These are phyloP conservation scores for Panicum hallii DNA, from an alignment of 202 grass and related monocot species.

Conservation along the genomic window DNA sequence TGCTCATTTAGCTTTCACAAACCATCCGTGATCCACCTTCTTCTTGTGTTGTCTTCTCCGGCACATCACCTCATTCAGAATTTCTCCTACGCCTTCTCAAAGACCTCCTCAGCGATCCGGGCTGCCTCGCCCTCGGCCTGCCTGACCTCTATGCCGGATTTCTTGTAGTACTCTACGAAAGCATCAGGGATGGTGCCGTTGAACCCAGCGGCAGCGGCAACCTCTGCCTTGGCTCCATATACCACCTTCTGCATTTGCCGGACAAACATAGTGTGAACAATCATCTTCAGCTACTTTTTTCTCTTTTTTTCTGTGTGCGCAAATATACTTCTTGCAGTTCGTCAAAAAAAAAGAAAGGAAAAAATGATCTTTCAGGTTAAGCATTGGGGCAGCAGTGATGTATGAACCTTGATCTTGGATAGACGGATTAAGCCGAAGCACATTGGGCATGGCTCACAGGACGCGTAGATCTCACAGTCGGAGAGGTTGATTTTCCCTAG, in stretches of 20 bases:
- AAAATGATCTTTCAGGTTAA: neutral
- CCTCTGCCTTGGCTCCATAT: conserved; percentile 84
- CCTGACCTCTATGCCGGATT: conserved; percentile 75
- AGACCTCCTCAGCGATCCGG: conserved; percentile 75
- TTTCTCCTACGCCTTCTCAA: conserved; percentile 75
- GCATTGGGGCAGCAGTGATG: neutral
- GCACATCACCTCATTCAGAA: conserved; percentile 57
- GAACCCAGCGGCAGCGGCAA: conserved; percentile 67
- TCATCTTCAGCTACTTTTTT: neutral
- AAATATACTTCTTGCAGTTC: neutral
- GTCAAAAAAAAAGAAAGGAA: neutral
- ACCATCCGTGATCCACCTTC: neutral
- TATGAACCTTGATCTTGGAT: conserved; percentile 76
- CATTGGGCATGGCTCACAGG: conserved; percentile 90
- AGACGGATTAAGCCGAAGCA: conserved; percentile 80
- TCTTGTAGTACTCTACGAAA: conserved; percentile 76
- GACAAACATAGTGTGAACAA: neutral
- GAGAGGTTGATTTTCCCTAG: conserved; percentile 80
- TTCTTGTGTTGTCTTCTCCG: neutral
- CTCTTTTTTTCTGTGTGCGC: neutral
- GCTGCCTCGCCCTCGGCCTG: conserved; percentile 65
- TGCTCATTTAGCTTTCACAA: neutral
- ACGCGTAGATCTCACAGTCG: conserved; percentile 79
- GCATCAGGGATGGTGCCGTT: conserved; percentile 72
- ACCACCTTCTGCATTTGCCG: conserved; percentile 66